These are phyloP conservation scores for Iodosphaeria phyllophila DNA, from an alignment of 2,329 filamentous ascomycete species.

Conservation along the genomic window DNA sequence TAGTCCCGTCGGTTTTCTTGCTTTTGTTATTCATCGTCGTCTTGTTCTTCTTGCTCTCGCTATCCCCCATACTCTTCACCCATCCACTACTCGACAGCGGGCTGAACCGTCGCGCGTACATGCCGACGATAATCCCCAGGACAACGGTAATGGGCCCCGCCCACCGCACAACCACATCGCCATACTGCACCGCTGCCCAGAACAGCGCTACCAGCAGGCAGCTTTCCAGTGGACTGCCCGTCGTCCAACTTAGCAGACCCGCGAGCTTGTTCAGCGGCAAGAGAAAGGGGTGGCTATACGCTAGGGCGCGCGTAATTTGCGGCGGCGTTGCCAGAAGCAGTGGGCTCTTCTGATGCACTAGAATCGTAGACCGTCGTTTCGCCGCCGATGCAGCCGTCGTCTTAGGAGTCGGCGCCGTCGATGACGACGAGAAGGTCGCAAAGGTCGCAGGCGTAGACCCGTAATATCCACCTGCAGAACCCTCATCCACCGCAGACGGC, in stretches of 20 bases:
- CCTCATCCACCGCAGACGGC: too few relatives aligned
- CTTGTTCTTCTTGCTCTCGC: conserved; percentile 6
- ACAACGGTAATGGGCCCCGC: conserved; percentile 75
- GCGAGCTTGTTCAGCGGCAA: conserved; percentile 71
- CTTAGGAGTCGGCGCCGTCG: too few relatives aligned
- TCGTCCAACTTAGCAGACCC: conserved; percentile 85
- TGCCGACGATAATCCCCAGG: conserved; percentile 62
- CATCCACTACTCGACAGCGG: conserved; percentile 75
- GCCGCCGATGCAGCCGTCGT: conserved; percentile 39
- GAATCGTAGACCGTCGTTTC: conserved; percentile 72
- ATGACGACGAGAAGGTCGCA: conserved; percentile 77
- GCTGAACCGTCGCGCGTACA: conserved; percentile 83
- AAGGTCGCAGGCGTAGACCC: conserved; percentile 46
- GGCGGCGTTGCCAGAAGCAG: conserved; percentile 84
- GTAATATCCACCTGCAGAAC: too few relatives aligned
- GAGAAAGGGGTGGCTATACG: conserved; percentile 90
- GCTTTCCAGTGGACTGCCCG: conserved; percentile 88
- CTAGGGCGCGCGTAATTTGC: conserved; percentile 80
- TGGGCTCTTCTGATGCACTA: conserved; percentile 93
- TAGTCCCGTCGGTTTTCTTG: conserved; percentile 14
- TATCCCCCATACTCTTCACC: too few relatives aligned
- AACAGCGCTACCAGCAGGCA: conserved; percentile 74
- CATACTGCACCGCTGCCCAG: conserved; percentile 76
- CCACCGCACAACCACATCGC: conserved; percentile 62
- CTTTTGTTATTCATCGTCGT: conserved; percentile 7